Conservation (phyloP, 2,329 filamentous ascomycete species). For the Ascochyta clinopodiicola region DNA sequence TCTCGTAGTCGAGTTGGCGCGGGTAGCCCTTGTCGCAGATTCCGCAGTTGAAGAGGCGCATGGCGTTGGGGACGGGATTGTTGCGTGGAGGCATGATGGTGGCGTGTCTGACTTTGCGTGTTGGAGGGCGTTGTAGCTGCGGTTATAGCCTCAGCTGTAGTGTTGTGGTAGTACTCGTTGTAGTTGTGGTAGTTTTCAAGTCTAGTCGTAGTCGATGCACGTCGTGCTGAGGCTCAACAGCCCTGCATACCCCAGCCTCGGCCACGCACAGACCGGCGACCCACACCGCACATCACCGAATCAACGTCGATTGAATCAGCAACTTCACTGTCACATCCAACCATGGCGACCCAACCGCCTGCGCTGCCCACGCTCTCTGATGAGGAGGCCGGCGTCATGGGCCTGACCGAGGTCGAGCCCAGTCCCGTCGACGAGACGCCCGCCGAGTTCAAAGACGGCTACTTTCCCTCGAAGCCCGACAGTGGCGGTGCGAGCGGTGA, state of each 20-base stretch:
- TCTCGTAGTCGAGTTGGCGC: conserved; percentile 94
- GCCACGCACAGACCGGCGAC: background rate
- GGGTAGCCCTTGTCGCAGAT: conserved; percentile 93
- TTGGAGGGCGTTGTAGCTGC: background rate
- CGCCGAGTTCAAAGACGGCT: conserved; percentile 58
- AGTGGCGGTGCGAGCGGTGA: too few species aligned
- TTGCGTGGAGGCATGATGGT: conserved; percentile 43
- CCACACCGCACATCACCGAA: conserved; percentile 28
- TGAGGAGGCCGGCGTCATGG: conserved; percentile 61
- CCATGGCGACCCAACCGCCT: conserved; percentile 11
- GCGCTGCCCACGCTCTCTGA: conserved; percentile 15
- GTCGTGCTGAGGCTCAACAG: background rate
- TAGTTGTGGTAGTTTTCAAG: too few species aligned
- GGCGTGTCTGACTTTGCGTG: background rate
- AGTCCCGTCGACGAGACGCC: conserved; percentile 72
- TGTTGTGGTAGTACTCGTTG: too few species aligned
- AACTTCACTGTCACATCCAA: conserved; percentile 17
- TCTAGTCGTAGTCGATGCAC: background rate
- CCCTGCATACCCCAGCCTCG: conserved; percentile 1
- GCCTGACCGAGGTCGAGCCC: conserved; percentile 80
- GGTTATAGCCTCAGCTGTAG: too few species aligned
- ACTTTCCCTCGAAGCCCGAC: conserved; percentile 43
- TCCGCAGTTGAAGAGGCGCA: conserved; percentile 56
- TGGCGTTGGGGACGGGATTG: conserved; percentile 52
- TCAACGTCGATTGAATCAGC: conserved; percentile 43